Conservation (phyloP, 805 yeast genomes). For the Kodamaea jinghongensis region DNA sequence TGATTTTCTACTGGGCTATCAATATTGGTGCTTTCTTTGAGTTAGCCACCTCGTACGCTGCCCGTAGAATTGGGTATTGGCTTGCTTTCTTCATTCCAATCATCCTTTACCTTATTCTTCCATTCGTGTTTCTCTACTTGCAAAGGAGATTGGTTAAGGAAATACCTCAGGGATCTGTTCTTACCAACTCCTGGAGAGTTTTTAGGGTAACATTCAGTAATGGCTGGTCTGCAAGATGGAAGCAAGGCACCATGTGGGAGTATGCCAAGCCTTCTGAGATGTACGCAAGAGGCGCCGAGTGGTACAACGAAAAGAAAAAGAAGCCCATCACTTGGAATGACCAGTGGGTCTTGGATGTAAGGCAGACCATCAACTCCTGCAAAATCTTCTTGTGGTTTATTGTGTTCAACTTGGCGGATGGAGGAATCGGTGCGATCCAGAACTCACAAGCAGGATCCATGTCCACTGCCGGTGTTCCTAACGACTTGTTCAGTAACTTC, state of each 20-base stretch:
- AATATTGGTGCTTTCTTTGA: conserved; percentile 54
- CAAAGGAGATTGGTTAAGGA: conserved; percentile 28
- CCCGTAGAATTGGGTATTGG: conserved; percentile 53
- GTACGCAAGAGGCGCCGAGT: conserved; percentile 41
- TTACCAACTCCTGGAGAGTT: conserved; percentile 43
- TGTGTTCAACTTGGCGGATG: conserved; percentile 39
- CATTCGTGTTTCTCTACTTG: conserved; percentile 25
- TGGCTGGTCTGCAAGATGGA: conserved; percentile 41
- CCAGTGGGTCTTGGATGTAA: conserved; percentile 47
- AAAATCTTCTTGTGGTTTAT: conserved; percentile 44
- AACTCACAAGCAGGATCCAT: conserved; percentile 55
- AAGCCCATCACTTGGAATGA: conserved; percentile 35
- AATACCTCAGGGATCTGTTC: conserved; percentile 45
- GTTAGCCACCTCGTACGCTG: conserved; percentile 51
- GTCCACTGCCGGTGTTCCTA: conserved; percentile 52
- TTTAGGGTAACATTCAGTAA: conserved; percentile 41
- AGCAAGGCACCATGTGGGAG: conserved; percentile 44
- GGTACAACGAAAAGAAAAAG: conserved; percentile 21
- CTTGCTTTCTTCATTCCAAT: conserved; percentile 50
- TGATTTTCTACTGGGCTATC: conserved; percentile 53
- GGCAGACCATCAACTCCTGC: conserved; percentile 43
- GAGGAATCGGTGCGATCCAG: conserved; percentile 48
- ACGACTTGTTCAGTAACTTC: conserved; percentile 53
- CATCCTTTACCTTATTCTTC: conserved; percentile 28
- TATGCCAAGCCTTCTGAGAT: conserved; percentile 45